These are phyloP conservation scores for Sordaria brevicollis DNA, from an alignment of 495 filamentous ascomycete species.

Conservation along the genomic window DNA sequence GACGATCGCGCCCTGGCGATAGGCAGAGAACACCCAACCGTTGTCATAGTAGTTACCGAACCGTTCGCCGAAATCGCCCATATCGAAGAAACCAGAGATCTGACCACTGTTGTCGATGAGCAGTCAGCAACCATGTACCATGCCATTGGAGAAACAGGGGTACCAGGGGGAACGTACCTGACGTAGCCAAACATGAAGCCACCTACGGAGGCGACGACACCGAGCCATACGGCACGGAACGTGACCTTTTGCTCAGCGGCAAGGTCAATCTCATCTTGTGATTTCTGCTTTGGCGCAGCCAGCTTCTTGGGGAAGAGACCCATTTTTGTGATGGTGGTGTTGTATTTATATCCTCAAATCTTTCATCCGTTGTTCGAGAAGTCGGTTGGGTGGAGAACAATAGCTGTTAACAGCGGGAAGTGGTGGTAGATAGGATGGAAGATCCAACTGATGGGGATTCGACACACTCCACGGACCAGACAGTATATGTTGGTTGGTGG, in stretches of 20 bases:
- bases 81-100: constrained; percentile 49
- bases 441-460: background rate
- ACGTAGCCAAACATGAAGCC: constrained; percentile 76
- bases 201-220: constrained; percentile 51
- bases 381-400: background rate
- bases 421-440: background rate
- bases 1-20: constrained; percentile 43
- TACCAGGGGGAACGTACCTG: constrained; percentile 34
- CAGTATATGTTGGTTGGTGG: background rate
- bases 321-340: background rate
- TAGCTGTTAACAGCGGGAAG: background rate
- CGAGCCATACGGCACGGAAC: constrained; percentile 28
- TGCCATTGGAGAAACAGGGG: background rate
- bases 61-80: constrained; percentile 41
- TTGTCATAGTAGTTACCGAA: constrained; percentile 31
- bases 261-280: background rate
- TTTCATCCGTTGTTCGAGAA: background rate
- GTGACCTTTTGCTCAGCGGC: constrained; percentile 25
- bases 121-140: background rate
- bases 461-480: background rate
- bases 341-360: background rate
- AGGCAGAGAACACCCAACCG: constrained; percentile 28
- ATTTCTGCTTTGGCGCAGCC: background rate
- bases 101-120: constrained; percentile 22
- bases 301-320: background rate